These are phyloP conservation scores for Lippia alba DNA, from an alignment of 305 asterid species.

Conservation along the genomic window DNA sequence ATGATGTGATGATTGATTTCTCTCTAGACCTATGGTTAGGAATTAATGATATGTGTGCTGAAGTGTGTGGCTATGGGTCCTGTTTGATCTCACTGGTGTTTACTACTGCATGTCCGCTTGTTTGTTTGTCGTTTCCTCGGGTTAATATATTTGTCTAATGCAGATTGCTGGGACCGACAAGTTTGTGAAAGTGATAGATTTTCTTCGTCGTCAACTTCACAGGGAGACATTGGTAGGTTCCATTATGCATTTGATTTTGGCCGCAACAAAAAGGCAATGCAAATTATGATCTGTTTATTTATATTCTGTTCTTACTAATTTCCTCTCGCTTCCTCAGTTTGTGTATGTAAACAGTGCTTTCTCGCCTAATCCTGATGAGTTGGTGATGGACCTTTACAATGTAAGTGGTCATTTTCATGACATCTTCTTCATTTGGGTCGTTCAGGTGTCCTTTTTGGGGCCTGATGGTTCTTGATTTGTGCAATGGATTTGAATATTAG, in stretches of 20 bases:
- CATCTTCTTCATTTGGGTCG: slow-evolving; percentile 19
- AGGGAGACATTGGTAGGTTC: slow-evolving; percentile 77
- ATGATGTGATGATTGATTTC: not conserved
- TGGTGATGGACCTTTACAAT: slow-evolving; percentile 63
- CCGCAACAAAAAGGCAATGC: not conserved
- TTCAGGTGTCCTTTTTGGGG: not conserved
- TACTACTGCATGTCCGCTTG: not conserved
- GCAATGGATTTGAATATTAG: slow-evolving; percentile 11
- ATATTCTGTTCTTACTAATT: slow-evolving; percentile 12
- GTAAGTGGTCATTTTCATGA: slow-evolving; percentile 48
- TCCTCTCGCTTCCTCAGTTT: slow-evolving; percentile 55
- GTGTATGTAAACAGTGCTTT: slow-evolving; percentile 94
- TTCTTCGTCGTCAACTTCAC: slow-evolving; percentile 95
- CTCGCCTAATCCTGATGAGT: slow-evolving; percentile 89
- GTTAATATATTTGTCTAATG: slow-evolving; percentile 17
- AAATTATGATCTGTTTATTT: not conserved
- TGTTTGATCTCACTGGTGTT: not conserved
- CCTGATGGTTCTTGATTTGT: slow-evolving; percentile 3
- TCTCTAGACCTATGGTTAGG: not conserved
- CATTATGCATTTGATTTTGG: slow-evolving; percentile 8
- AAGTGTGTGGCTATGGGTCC: not conserved
- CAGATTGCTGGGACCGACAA: slow-evolving; percentile 88
- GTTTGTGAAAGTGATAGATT: slow-evolving; percentile 86
- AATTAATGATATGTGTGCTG: slow-evolving; percentile 4
- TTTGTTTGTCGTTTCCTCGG: not conserved